Percentiles rank a stretch among this genome's conserved stretches.
Evolutionary conservation across 768 basidiomycete species (phyloP).

Genomic region (Panaeolus cyanescens): DNA sequence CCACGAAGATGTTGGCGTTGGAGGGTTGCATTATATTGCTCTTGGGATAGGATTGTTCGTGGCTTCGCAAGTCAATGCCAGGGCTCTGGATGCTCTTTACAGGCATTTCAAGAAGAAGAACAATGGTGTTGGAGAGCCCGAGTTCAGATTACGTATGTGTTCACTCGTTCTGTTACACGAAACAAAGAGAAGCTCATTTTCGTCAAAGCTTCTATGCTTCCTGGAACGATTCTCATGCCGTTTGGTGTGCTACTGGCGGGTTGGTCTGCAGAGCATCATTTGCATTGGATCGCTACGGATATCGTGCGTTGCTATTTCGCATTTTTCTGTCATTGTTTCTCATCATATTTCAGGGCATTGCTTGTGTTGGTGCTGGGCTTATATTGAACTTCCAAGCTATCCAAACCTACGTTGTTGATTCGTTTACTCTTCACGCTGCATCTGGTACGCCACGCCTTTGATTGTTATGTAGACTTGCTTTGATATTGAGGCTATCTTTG

Average conservation of each 20-base stretch:
- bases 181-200: not conserved
- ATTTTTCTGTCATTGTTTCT: constrained; percentile 2
- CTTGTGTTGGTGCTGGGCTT: constrained; percentile 54
- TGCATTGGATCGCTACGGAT: constrained; percentile 74
- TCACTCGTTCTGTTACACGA: not conserved
- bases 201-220: constrained; percentile 54
- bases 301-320: constrained; percentile 43
- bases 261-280: constrained; percentile 59
- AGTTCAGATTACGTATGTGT: constrained; percentile 49
- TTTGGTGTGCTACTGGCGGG: constrained; percentile 69
- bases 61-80: constrained; percentile 57
- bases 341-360: constrained; percentile 49
- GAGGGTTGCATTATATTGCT: constrained; percentile 71
- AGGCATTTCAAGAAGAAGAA: constrained; percentile 50
- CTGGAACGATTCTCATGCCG: constrained; percentile 61
- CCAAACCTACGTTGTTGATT: constrained; percentile 69
- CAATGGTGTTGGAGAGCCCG: constrained; percentile 46
- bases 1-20: constrained; percentile 53
- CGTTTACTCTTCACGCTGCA: constrained; percentile 67
- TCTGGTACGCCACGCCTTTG: constrained; percentile 46
- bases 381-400: constrained; percentile 64
- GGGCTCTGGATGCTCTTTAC: constrained; percentile 57
- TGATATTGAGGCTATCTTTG: not conserved
- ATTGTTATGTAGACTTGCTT: not conserved
- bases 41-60: constrained; percentile 62